A percentile compares a stretch with the other conserved stretches of the same genome.
These are phyloP conservation scores for Wickerhamiella siamensis DNA, from an alignment of 805 yeast species.

Conservation along the genomic window DNA sequence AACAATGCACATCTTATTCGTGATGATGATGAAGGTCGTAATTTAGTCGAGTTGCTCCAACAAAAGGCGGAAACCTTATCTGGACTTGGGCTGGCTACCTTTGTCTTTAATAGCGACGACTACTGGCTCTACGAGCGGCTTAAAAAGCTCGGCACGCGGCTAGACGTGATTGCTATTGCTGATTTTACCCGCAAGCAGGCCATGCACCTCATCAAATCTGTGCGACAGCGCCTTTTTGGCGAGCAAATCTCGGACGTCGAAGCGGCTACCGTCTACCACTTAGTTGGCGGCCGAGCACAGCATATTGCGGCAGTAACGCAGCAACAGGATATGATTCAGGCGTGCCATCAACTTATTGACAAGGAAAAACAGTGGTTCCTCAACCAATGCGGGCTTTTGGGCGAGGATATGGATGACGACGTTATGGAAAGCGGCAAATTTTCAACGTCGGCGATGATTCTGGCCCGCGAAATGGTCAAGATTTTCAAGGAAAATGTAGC, in stretches of 20 bases:
- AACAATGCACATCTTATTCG: slow-evolving; percentile 63
- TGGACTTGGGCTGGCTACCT: slow-evolving; percentile 56
- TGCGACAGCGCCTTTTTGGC: slow-evolving; percentile 31
- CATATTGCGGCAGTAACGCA: slow-evolving; percentile 48
- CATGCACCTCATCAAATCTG: slow-evolving; percentile 35
- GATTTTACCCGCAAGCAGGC: slow-evolving; percentile 43
- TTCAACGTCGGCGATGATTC: slow-evolving; percentile 55
- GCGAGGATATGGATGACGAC: slow-evolving; percentile 74
- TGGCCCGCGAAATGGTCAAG: slow-evolving; percentile 57
- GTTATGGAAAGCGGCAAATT: slow-evolving; percentile 77
- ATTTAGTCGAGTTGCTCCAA: slow-evolving; percentile 58
- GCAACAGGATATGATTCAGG: slow-evolving; percentile 29
- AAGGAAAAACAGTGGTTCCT: slow-evolving; percentile 75
- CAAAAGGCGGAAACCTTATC: slow-evolving; percentile 70
- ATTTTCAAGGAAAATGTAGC: slow-evolving; percentile 34
- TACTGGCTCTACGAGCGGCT: slow-evolving; percentile 77
- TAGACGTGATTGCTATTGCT: slow-evolving; percentile 56
- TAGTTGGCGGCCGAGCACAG: slow-evolving; percentile 77
- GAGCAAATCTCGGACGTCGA: slow-evolving; percentile 27
- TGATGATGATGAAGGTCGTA: slow-evolving; percentile 59
- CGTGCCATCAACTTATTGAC: slow-evolving; percentile 59
- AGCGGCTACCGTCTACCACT: slow-evolving; percentile 45
- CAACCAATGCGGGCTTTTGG: slow-evolving; percentile 67
- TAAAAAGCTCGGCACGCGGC: slow-evolving; percentile 53
- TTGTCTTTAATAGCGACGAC: slow-evolving; percentile 68